Conservation (phyloP, 441 rosid species). For the Pelargonium myrrhifolium region DNA sequence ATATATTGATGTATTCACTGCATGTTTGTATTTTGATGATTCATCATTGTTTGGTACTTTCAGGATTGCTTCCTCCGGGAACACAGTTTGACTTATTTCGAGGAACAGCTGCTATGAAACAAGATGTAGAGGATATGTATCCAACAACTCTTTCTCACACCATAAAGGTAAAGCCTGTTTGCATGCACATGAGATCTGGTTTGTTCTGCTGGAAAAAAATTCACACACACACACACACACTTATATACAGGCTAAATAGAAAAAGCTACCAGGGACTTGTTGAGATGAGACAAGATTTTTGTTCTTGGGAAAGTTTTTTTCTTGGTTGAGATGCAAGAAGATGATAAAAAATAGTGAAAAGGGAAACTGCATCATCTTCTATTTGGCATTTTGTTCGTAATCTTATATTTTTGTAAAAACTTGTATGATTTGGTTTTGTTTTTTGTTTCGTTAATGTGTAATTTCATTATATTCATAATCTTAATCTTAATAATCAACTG, state of each 20-base stretch:
- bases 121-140: conserved; percentile 91
- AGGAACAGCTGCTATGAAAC: conserved; percentile 98
- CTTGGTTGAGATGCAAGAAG: too few relatives aligned
- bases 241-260: too few relatives aligned
- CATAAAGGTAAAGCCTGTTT: conserved; percentile 50
- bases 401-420: not conserved
- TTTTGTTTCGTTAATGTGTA: conserved; percentile 6
- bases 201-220: not conserved
- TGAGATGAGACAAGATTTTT: too few relatives aligned
- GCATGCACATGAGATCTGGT: not conserved
- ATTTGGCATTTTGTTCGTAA: not conserved
- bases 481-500: not conserved
- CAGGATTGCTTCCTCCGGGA: conserved; percentile 97
- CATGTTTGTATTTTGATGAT: conserved; percentile 11
- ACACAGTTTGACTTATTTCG: conserved; percentile 97
- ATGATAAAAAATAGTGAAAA: too few relatives aligned
- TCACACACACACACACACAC: too few relatives aligned
- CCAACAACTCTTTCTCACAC: conserved; percentile 78
- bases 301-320: too few relatives aligned
- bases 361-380: not conserved
- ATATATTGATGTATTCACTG: too few relatives aligned
- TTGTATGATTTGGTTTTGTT: not conserved
- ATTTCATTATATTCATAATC: not conserved
- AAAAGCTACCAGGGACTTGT: too few relatives aligned
- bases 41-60: conserved; percentile 21